These are phyloP conservation scores for Inonotus hispidus DNA, from an alignment of 1,284 basidiomycete genomes.

Conservation along the genomic window DNA sequence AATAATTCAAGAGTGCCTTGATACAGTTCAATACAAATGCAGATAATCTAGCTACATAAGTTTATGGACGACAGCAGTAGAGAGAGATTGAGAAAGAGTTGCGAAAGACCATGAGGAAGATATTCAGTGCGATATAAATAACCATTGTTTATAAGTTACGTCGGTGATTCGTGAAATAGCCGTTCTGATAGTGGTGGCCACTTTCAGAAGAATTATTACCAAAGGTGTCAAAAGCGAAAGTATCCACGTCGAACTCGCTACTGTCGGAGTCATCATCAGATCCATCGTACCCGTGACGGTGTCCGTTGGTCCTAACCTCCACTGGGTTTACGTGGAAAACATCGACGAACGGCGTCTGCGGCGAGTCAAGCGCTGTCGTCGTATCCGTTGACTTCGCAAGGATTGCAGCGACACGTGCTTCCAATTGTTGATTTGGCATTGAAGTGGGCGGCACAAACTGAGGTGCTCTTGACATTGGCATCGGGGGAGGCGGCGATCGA, in stretches of 20 bases:
- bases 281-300: slow-evolving; percentile 31
- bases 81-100: neutral
- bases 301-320: slow-evolving; percentile 31
- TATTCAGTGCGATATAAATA: neutral
- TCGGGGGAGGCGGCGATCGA: slow-evolving; percentile 1
- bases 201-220: slow-evolving; percentile 36
- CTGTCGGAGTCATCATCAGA: slow-evolving; percentile 35
- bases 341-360: slow-evolving; percentile 73
- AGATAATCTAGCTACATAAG: too few species aligned
- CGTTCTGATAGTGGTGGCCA: slow-evolving; percentile 8
- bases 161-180: slow-evolving; percentile 4
- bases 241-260: slow-evolving; percentile 59
- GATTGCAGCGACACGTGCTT: slow-evolving; percentile 74
- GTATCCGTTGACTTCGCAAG: slow-evolving; percentile 67
- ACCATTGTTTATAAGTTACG: slow-evolving; percentile 1
- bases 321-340: slow-evolving; percentile 50
- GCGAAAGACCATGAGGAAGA: neutral
- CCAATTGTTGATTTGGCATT: slow-evolving; percentile 53
- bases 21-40: neutral
- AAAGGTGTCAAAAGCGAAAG: slow-evolving; percentile 63
- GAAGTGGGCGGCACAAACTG: slow-evolving; percentile 15
- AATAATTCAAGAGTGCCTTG: neutral
- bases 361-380: slow-evolving; percentile 40
- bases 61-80: too few species aligned
- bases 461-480: slow-evolving; percentile 29